These are phyloP conservation scores for Purpureocillium lavendulum DNA, from an alignment of 2,329 filamentous ascomycete genomes.

Conservation along the genomic window DNA sequence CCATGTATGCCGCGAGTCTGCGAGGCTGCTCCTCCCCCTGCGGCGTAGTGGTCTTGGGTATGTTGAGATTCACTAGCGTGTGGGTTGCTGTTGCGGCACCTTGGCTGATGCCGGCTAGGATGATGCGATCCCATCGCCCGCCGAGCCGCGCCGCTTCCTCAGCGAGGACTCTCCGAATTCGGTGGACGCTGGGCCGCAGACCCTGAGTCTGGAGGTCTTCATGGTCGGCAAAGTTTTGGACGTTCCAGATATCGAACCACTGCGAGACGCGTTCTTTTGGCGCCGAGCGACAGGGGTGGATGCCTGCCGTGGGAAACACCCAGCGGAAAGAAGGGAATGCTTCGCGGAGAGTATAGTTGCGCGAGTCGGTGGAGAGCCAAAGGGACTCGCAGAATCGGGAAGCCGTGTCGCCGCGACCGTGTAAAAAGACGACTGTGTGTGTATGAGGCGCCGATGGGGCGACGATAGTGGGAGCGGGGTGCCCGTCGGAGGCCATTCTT, in stretches of 20 bases:
- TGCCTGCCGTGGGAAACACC: constrained; percentile 38
- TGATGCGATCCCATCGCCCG: constrained; percentile 27
- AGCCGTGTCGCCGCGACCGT: constrained; percentile 33
- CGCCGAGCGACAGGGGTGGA: constrained; percentile 15
- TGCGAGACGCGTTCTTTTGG: constrained; percentile 21
- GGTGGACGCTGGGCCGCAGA: constrained; percentile 26
- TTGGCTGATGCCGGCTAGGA: constrained; percentile 38
- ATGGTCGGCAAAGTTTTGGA: constrained; percentile 26
- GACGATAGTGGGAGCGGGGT: constrained; percentile 6
- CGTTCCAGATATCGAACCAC: constrained; percentile 45
- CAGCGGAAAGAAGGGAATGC: constrained; percentile 37
- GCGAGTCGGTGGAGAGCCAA: constrained; percentile 19
- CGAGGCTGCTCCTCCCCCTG: neutral
- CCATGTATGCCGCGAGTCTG: constrained; percentile 24
- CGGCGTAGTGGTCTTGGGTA: constrained; percentile 7
- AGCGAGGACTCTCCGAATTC: constrained; percentile 22
- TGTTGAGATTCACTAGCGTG: constrained; percentile 24
- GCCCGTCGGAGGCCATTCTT: too few relatives aligned
- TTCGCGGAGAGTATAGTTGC: constrained; percentile 23
- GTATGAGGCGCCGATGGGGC: constrained; percentile 18
- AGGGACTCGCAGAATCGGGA: constrained; percentile 22
- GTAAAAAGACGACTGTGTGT: constrained; percentile 36
- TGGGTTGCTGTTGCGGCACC: constrained; percentile 32
- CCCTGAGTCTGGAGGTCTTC: constrained; percentile 34
- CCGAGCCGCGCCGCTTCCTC: constrained; percentile 25